Percentiles rank a stretch among this genome's conserved stretches.
Evolutionary conservation across 208 protist genomes (phyloP).

Genomic region (Endotrypanum monterogeii): DNA sequence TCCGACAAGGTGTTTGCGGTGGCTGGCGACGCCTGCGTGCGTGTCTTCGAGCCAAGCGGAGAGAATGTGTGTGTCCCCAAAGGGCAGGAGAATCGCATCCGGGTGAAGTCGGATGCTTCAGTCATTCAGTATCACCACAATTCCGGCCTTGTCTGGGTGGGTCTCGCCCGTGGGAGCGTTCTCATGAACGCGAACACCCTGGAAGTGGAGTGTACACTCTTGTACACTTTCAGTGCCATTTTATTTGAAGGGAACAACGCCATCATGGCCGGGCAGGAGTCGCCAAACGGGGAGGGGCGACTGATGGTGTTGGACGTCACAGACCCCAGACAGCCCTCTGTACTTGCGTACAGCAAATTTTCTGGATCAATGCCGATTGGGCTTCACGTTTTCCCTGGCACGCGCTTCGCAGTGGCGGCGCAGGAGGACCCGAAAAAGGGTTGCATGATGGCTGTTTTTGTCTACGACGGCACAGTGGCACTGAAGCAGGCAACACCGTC

Average conservation of each 20-base stretch:
- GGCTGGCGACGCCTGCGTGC: conserved; percentile 78
- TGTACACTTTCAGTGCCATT: conserved; percentile 57
- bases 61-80: conserved; percentile 60
- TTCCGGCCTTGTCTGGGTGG: conserved; percentile 70
- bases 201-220: conserved; percentile 43
- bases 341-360: conserved; percentile 57
- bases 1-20: conserved; percentile 76
- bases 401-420: conserved; percentile 65
- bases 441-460: conserved; percentile 65
- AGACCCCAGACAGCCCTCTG: conserved; percentile 46
- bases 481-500: conserved; percentile 17
- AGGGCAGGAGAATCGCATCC: conserved; percentile 58
- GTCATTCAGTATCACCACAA: conserved; percentile 71
- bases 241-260: conserved; percentile 71
- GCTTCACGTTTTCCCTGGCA: conserved; percentile 57
- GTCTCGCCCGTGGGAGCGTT: conserved; percentile 47
- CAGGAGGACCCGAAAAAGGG: conserved; percentile 52
- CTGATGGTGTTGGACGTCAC: conserved; percentile 76
- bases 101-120: conserved; percentile 67
- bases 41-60: conserved; percentile 75
- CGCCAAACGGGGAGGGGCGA: conserved; percentile 36
- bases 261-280: conserved; percentile 63
- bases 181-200: conserved; percentile 69
- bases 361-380: conserved; percentile 47
- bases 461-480: conserved; percentile 57